Evolutionary conservation across 768 basidiomycete species (phyloP).

Genomic region (Lentinula sp.): DNA sequence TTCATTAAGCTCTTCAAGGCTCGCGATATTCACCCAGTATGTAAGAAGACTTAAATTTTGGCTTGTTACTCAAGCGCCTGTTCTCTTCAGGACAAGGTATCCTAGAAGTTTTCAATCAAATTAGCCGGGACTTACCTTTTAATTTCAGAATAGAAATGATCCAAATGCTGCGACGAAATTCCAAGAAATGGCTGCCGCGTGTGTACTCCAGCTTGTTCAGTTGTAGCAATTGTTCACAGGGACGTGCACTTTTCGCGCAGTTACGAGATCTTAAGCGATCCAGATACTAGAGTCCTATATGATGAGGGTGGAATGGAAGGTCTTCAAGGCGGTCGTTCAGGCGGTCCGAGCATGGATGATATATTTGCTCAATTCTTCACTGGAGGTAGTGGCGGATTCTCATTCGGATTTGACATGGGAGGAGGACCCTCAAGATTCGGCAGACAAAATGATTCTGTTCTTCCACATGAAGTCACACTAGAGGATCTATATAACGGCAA

Average conservation of each 20-base stretch:
- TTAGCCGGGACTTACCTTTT: not conserved
- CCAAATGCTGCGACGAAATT: constrained; percentile 79
- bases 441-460: constrained; percentile 67
- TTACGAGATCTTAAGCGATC: constrained; percentile 78
- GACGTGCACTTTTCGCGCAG: constrained; percentile 26
- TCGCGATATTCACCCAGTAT: constrained; percentile 82
- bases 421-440: constrained; percentile 38
- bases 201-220: constrained; percentile 22
- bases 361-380: constrained; percentile 74
- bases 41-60: constrained; percentile 17
- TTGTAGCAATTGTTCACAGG: too few relatives aligned
- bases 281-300: constrained; percentile 62
- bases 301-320: constrained; percentile 72
- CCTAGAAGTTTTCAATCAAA: not conserved
- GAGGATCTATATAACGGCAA: constrained; percentile 95
- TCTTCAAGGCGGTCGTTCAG: constrained; percentile 39
- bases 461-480: constrained; percentile 79
- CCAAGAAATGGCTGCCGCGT: constrained; percentile 88
- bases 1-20: constrained; percentile 44
- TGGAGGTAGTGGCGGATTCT: constrained; percentile 41
- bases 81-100: constrained; percentile 59
- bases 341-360: constrained; percentile 46
- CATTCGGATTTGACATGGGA: constrained; percentile 63
- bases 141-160: constrained; percentile 75
- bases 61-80: constrained; percentile 11